A percentile compares a stretch with the other conserved stretches of the same genome.
phyloP scores from a whole-genome alignment of 2,329 filamentous ascomycete species.

The Beauveria sp. region DNA sequence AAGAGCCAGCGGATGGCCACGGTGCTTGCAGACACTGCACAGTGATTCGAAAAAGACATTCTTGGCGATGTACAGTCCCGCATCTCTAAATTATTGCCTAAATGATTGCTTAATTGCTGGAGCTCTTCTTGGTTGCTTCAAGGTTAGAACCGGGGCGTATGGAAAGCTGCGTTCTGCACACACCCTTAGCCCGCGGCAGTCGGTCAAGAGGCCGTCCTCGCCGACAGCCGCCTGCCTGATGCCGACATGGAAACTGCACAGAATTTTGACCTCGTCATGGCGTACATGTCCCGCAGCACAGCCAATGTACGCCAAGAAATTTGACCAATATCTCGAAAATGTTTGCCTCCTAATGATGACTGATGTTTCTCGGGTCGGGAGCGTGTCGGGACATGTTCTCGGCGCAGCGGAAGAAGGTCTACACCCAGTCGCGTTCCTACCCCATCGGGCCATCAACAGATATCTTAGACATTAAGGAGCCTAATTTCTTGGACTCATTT shows the following conservation, averaged over 20 bases:
- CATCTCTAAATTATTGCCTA: not conserved
- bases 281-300: no score
- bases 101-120: not conserved
- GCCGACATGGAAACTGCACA: not conserved
- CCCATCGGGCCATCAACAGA: no score
- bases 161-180: not conserved
- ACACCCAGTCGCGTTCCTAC: no score
- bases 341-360: no score
- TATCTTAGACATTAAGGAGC: no score
- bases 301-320: no score
- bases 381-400: no score
- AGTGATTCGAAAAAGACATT: not conserved
- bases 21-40: not conserved
- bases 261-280: no score
- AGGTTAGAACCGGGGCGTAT: not conserved
- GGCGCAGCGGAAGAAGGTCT: no score
- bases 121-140: not conserved
- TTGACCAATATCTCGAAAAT: no score
- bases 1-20: not conserved
- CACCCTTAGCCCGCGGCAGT: not conserved
- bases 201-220: not conserved
- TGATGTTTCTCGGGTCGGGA: no score
- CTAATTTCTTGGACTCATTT: no score
- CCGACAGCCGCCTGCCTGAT: constrained; percentile 1
- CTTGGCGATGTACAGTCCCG: not conserved